Conservation (phyloP, 2,329 filamentous ascomycete species). For the Fusarium pseudocircinatum region DNA sequence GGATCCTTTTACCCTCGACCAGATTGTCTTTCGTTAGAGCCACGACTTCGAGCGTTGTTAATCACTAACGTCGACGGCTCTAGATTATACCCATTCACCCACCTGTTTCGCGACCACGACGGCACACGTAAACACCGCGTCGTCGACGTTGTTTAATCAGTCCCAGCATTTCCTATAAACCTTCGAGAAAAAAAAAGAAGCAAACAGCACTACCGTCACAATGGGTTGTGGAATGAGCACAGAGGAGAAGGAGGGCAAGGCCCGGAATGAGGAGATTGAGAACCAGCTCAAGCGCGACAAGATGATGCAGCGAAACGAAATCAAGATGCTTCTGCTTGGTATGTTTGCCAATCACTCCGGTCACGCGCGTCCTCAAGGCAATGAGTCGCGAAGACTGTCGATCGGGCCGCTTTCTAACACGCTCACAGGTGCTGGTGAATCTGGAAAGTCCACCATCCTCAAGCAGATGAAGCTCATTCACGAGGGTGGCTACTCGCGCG, state of each 20-base stretch:
- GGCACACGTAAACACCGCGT: conserved; percentile 29
- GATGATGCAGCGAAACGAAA: conserved; percentile 99
- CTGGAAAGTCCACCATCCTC: conserved; percentile 91
- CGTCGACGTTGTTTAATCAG: conserved; percentile 23
- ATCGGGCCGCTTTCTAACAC: conserved; percentile 40
- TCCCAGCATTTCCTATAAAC: conserved; percentile 17
- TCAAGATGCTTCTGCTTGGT: conserved; percentile 99
- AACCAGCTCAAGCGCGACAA: conserved; percentile 99
- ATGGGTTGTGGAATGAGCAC: conserved; percentile 99
- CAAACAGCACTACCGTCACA: conserved; percentile 60
- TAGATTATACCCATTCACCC: conserved; percentile 9
- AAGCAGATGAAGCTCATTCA: conserved; percentile 99
- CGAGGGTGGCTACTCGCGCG: conserved; percentile 97
- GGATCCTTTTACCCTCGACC: conserved; percentile 19
- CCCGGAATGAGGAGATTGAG: conserved; percentile 99
- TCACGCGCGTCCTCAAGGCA: background rate
- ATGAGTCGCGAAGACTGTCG: background rate
- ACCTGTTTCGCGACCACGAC: conserved; percentile 26
- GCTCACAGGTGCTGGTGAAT: conserved; percentile 87
- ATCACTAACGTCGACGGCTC: conserved; percentile 27
- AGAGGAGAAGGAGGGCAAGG: conserved; percentile 99
- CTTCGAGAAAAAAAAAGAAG: conserved; percentile 33
- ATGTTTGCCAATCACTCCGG: conserved; percentile 42
- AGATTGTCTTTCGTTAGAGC: conserved; percentile 31
- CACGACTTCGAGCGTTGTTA: conserved; percentile 33